A percentile compares a stretch with the other conserved stretches of the same genome.
Evolutionary conservation across 2,329 filamentous ascomycete genomes (phyloP).

Genomic region (Rhynchosporium graminicola): DNA sequence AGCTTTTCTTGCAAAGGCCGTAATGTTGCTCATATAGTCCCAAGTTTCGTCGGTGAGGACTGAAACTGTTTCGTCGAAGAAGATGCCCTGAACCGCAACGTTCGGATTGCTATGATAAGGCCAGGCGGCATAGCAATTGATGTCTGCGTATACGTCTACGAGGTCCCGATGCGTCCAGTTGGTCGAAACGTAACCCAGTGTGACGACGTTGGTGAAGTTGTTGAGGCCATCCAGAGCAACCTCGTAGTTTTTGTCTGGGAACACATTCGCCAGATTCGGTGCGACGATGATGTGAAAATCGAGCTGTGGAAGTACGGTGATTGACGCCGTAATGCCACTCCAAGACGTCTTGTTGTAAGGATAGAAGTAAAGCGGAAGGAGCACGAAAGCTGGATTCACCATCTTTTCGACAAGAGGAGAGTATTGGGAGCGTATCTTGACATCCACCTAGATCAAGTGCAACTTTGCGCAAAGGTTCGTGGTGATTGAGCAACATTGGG

Average conservation of each 20-base stretch:
- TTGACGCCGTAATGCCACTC: conserved; percentile 26
- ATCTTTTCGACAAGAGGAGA: conserved; percentile 21
- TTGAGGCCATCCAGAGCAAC: conserved; percentile 28
- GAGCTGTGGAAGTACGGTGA: conserved; percentile 28
- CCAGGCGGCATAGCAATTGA: conserved; percentile 45
- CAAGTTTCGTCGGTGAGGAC: conserved; percentile 20
- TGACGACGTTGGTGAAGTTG: conserved; percentile 38
- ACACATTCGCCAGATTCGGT: conserved; percentile 26
- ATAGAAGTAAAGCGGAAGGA: conserved; percentile 34
- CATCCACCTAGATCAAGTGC: not conserved
- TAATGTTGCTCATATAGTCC: conserved; percentile 28
- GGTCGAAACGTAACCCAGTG: conserved; percentile 46
- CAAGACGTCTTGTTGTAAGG: conserved; percentile 31
- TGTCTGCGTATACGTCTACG: conserved; percentile 41
- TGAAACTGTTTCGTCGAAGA: conserved; percentile 31
- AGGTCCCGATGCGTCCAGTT: conserved; percentile 40
- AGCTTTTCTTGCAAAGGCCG: conserved; percentile 25
- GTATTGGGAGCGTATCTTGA: not conserved
- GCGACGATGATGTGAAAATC: conserved; percentile 32
- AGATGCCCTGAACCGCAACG: conserved; percentile 33
- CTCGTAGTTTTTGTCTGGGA: conserved; percentile 32
- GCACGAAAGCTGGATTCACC: conserved; percentile 28
- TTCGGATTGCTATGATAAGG: conserved; percentile 22
- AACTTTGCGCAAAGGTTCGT: not conserved
- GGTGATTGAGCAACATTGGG: not conserved